phyloP scores from a whole-genome alignment of 108 stramenopile genomes.

The Cylindrotheca closterium region DNA sequence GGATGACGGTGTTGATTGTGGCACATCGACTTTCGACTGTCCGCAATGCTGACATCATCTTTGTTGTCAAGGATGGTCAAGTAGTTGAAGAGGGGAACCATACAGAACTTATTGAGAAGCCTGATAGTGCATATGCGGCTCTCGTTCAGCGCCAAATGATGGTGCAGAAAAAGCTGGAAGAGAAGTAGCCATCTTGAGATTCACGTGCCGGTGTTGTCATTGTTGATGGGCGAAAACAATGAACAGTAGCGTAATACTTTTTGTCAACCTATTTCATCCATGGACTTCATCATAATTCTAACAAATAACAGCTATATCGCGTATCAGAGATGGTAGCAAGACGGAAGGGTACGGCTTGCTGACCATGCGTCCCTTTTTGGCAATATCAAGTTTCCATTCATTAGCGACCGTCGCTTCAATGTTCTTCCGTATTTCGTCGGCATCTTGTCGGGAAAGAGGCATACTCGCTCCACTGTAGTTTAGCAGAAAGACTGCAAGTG shows the following conservation, averaged over 20 bases:
- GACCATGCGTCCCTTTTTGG: constrained; percentile 65
- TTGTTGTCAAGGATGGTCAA: constrained; percentile 79
- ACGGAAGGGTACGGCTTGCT: constrained; percentile 63
- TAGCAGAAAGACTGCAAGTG: constrained; percentile 65
- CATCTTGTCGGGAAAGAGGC: constrained; percentile 52
- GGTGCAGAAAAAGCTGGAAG: constrained; percentile 41
- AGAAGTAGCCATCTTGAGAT: too few relatives aligned
- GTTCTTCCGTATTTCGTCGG: constrained; percentile 58
- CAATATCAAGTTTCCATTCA: constrained; percentile 31
- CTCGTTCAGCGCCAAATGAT: constrained; percentile 59
- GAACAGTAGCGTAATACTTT: too few relatives aligned
- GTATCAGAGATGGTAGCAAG: constrained; percentile 41
- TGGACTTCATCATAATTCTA: too few relatives aligned
- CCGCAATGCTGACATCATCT: constrained; percentile 86
- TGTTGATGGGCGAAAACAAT: too few relatives aligned
- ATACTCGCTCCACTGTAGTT: constrained; percentile 64
- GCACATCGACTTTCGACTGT: constrained; percentile 93
- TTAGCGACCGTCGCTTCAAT: constrained; percentile 40
- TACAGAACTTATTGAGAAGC: constrained; percentile 66
- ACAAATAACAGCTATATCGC: too few relatives aligned
- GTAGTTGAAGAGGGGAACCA: constrained; percentile 90
- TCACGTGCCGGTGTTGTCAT: too few relatives aligned
- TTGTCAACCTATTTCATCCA: too few relatives aligned
- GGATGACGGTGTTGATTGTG: constrained; percentile 87
- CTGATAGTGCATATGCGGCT: constrained; percentile 64